Evolutionary conservation across 140 eudicot species (phyloP), one percentile per base, ranked within the genome.

Genomic region (Oenanthe javanica): DNA sequence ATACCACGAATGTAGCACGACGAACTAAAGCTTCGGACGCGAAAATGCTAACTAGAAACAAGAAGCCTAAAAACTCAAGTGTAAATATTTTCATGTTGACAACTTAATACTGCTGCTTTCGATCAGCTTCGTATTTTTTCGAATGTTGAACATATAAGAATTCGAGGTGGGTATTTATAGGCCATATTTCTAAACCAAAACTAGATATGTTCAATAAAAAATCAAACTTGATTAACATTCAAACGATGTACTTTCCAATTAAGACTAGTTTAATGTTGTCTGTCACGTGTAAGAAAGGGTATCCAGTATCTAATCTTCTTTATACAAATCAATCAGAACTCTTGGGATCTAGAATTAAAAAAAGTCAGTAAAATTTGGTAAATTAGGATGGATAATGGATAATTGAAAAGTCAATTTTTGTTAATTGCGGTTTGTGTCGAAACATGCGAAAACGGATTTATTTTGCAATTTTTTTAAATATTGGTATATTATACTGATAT

Each of bases 1-100:
- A 45, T 78, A 78, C 81, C 72, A 78, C 81, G 66, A 78, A 78
- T 1, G 72, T 78, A 57, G 48, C 27, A 21, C 55, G 81, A 43
- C 36, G 70, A 52, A 55, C 54, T 45, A 19, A 1, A 42, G 81
- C 81, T 40, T 78, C 72, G 18, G 81, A 78, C 40, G 25, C 19
- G 12, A 59, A 45, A 6, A 57, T 18, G 38, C 57, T 23, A 38
- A 27, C 49, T 23, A 77, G 25, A 40, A 77, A 18, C 27, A 54
- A 59, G 45, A 77, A 77, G 38, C 70, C 70, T 5, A 52, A 77
- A 52, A 77, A 54, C 9, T 77, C 42, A 57, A 36, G 27, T 51
- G 40, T 12, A 10, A 54, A 77, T 19, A 19, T 40, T 59, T 55
- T 77, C 80, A 77, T 52, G 49, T 27, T 50, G n/a, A 27, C 6